phyloP scores from a whole-genome alignment of 345 rosid species.

The Zanthoxylum bungeanum region DNA sequence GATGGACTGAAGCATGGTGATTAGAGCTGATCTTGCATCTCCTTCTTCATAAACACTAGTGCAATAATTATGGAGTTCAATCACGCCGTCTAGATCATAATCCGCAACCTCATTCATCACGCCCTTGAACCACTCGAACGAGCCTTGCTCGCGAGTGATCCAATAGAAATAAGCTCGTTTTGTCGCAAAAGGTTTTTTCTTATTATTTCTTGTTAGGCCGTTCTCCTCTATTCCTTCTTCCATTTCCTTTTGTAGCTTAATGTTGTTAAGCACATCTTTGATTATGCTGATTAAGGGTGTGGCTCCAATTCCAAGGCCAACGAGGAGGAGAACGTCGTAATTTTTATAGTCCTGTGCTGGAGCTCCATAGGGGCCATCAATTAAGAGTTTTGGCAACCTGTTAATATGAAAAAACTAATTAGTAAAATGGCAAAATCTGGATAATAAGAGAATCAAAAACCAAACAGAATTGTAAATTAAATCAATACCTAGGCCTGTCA shows the following conservation, averaged over 20 bases:
- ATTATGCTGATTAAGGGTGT: constrained; percentile 79
- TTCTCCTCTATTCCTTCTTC: constrained; percentile 33
- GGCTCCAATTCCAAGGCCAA: constrained; percentile 83
- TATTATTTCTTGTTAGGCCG: constrained; percentile 16
- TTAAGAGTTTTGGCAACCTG: constrained; percentile 65
- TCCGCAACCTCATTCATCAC: constrained; percentile 83
- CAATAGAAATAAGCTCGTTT: constrained; percentile 73
- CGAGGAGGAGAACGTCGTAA: constrained; percentile 72
- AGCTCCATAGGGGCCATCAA: constrained; percentile 86
- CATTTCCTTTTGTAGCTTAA: constrained; percentile 51
- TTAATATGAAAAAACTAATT: neutral
- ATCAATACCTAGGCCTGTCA: constrained; percentile 50
- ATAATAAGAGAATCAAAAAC: neutral
- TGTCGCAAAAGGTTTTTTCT: constrained; percentile 45
- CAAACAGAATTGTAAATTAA: neutral
- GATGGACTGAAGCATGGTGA: constrained; percentile 75
- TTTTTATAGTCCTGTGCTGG: constrained; percentile 79
- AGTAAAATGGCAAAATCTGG: neutral
- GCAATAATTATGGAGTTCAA: constrained; percentile 72
- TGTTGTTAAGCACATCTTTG: constrained; percentile 75
- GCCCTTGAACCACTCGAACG: constrained; percentile 71
- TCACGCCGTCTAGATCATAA: constrained; percentile 49
- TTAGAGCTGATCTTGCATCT: constrained; percentile 76
- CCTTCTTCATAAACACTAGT: constrained; percentile 81
- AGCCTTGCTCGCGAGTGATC: constrained; percentile 86